These are phyloP conservation scores for Solanum appendiculatum DNA, from an alignment of 257 asterid species.

Conservation along the genomic window DNA sequence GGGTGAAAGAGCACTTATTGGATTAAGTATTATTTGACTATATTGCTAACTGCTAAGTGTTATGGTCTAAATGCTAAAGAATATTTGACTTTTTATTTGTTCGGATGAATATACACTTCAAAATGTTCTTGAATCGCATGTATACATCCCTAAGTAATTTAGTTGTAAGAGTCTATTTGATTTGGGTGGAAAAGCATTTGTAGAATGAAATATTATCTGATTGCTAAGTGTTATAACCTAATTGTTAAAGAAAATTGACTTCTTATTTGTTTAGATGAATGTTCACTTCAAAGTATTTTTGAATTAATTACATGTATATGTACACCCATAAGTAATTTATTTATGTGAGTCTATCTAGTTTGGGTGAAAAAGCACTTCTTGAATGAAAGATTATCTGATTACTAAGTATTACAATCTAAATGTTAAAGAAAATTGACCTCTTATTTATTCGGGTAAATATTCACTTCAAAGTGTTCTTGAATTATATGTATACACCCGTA, in stretches of 20 bases:
- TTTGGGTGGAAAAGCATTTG: neutral
- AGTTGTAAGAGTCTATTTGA: neutral
- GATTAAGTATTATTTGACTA: neutral
- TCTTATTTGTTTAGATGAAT: neutral
- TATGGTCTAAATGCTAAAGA: neutral
- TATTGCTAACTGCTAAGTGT: neutral
- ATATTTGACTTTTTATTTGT: neutral
- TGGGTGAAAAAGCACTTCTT: neutral
- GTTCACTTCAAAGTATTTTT: neutral
- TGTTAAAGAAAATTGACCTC: neutral
- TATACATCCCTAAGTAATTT: neutral
- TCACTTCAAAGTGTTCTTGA: neutral
- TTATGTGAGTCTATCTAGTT: neutral
- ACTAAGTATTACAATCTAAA: neutral
- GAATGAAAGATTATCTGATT: neutral
- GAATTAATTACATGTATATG: neutral
- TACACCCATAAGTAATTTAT: neutral
- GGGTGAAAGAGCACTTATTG: neutral
- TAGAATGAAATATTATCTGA: neutral
- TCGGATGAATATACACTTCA: neutral
- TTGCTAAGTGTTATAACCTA: neutral
- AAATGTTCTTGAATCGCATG: neutral
- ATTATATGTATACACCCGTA: neutral
- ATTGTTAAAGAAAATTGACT: neutral
- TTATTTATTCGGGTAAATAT: neutral